Evolutionary conservation across 192 early-diverging fungal species (phyloP).

Genomic region (Umbelopsis sp.): DNA sequence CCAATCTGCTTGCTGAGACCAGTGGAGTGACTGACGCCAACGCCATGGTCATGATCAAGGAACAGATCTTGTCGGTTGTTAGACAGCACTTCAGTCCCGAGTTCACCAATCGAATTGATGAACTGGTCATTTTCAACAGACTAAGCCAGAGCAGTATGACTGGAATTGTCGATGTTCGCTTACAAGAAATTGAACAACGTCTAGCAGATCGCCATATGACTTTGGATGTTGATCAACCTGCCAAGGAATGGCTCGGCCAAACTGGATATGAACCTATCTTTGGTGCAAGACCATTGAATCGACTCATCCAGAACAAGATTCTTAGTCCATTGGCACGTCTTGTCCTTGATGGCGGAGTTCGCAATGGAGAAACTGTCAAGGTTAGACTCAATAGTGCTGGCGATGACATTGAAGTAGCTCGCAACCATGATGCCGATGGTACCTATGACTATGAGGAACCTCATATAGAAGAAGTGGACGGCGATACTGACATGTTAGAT

Average conservation of each 20-base stretch:
- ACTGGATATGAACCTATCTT: constrained; percentile 91
- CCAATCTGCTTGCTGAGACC: constrained; percentile 63
- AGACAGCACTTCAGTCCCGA: constrained; percentile 78
- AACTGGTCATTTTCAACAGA: constrained; percentile 80
- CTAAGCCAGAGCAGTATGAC: constrained; percentile 66
- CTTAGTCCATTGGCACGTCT: constrained; percentile 55
- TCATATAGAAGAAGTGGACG: constrained; percentile 27
- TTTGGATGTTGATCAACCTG: constrained; percentile 68
- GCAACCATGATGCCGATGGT: constrained; percentile 41
- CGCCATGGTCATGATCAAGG: constrained; percentile 56
- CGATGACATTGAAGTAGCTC: constrained; percentile 35
- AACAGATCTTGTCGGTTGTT: constrained; percentile 68
- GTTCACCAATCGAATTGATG: constrained; percentile 81
- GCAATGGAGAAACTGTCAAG: constrained; percentile 47
- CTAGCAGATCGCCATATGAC: constrained; percentile 77
- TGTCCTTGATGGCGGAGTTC: constrained; percentile 57
- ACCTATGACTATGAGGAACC: constrained; percentile 35
- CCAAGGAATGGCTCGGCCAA: constrained; percentile 75
- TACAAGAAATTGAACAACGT: constrained; percentile 67
- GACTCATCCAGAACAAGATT: constrained; percentile 79
- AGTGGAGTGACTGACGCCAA: constrained; percentile 32
- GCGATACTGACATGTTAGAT: constrained; percentile 33
- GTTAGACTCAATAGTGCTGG: constrained; percentile 33
- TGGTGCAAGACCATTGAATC: constrained; percentile 91
- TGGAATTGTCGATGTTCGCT: constrained; percentile 76